Evolutionary conservation across 2,329 filamentous ascomycete species (phyloP).

Genomic region (Cylindrodendrum hubeiense): DNA sequence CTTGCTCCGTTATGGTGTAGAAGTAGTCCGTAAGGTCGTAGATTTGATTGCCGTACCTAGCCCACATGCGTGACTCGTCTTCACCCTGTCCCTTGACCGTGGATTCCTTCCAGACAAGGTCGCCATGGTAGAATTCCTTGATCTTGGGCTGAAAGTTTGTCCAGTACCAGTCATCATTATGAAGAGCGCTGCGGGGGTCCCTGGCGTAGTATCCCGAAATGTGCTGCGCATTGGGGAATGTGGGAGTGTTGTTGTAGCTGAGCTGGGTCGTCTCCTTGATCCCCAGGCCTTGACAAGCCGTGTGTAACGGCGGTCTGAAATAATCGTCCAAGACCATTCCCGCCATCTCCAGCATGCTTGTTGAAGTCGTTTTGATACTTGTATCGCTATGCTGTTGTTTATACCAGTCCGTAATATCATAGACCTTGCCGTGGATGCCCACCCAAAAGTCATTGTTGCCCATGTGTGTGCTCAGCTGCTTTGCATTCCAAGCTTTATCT

Average conservation of each 20-base stretch:
- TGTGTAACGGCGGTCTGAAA: constrained; percentile 81
- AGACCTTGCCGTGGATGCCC: constrained; percentile 87
- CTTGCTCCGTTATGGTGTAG: too few relatives aligned
- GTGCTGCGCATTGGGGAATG: constrained; percentile 71
- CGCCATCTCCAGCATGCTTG: constrained; percentile 81
- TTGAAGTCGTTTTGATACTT: constrained; percentile 70
- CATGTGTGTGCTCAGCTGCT: constrained; percentile 77
- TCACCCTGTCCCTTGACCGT: constrained; percentile 75
- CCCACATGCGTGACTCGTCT: constrained; percentile 79
- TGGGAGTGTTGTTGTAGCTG: constrained; percentile 73
- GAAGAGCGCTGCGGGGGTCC: constrained; percentile 68
- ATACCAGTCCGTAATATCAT: constrained; percentile 93
- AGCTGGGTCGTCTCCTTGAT: constrained; percentile 68
- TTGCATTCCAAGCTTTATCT: constrained; percentile 86
- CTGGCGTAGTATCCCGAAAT: constrained; percentile 73
- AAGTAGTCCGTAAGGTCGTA: constrained; percentile 97
- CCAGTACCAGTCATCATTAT: constrained; percentile 81
- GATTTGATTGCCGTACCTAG: constrained; percentile 79
- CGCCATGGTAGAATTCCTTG: constrained; percentile 87
- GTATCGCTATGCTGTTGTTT: constrained; percentile 85
- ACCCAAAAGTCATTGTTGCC: constrained; percentile 87
- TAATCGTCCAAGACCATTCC: constrained; percentile 87
- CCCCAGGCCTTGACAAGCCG: constrained; percentile 83
- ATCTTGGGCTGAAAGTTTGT: constrained; percentile 82
- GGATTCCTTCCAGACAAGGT: constrained; percentile 77